Evolutionary conservation across 768 basidiomycete species (phyloP).

Genomic region (Amanita thiersii): DNA sequence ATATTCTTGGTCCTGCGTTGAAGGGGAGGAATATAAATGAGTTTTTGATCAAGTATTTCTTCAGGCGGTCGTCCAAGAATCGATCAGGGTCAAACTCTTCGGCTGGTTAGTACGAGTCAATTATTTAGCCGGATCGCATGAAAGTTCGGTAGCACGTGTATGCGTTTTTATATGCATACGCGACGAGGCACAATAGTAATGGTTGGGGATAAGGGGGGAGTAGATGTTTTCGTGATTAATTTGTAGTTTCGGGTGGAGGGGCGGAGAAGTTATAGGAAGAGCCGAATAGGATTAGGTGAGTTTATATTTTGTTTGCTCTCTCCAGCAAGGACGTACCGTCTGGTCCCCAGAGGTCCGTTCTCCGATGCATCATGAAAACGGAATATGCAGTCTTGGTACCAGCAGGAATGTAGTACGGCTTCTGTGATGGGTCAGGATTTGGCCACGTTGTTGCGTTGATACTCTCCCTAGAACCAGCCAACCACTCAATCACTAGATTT

Average conservation of each 20-base stretch:
- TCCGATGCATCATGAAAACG: conserved; percentile 57
- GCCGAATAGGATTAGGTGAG: too few species aligned
- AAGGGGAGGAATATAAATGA: conserved; percentile 68
- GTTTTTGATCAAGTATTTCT: conserved; percentile 53
- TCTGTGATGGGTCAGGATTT: conserved; percentile 33
- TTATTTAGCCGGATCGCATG: too few species aligned
- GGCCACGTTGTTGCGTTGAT: conserved; percentile 41
- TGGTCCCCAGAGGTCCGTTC: conserved; percentile 63
- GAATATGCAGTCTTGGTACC: conserved; percentile 45
- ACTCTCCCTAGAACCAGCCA: conserved; percentile 27
- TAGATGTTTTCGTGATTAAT: too few species aligned
- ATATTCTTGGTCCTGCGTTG: conserved; percentile 53
- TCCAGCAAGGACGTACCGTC: conserved; percentile 40
- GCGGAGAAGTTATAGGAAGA: too few species aligned
- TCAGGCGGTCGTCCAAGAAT: conserved; percentile 56
- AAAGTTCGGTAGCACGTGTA: too few species aligned
- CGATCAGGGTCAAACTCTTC: conserved; percentile 66
- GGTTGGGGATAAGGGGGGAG: too few species aligned
- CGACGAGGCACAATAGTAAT: too few species aligned
- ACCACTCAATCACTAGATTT: not conserved
- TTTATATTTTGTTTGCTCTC: too few species aligned
- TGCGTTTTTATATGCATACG: too few species aligned
- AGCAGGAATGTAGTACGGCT: conserved; percentile 47
- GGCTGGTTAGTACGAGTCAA: too few species aligned
- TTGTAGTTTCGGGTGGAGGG: too few species aligned